Conservation (phyloP, 2,329 filamentous ascomycete species). For the Tolypocladium pustulatum region DNA sequence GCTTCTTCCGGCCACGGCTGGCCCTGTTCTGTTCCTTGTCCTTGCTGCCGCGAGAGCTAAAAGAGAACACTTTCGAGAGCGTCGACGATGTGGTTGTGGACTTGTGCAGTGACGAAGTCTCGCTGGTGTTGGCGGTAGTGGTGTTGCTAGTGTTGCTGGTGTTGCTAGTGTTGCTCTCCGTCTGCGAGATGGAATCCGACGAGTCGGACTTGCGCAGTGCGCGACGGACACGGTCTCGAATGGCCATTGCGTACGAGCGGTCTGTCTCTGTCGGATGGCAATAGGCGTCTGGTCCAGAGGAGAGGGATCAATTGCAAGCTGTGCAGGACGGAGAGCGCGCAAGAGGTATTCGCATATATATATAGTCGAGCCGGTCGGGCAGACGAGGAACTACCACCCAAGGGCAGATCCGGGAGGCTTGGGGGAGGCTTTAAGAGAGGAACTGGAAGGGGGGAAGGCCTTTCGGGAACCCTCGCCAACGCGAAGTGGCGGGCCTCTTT, state of each 20-base stretch:
- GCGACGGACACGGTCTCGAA: conserved; percentile 31
- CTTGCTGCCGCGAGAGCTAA: conserved; percentile 14
- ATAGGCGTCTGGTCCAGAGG: background rate
- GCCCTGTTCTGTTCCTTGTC: conserved; percentile 11
- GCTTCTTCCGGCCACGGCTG: conserved; percentile 13
- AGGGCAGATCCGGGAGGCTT: background rate
- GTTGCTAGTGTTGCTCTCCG: conserved; percentile 18
- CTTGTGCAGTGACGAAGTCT: conserved; percentile 20
- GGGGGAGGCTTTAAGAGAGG: background rate
- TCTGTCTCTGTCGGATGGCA: background rate
- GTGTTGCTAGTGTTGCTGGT: conserved; percentile 17
- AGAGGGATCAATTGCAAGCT: background rate
- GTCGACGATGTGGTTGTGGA: conserved; percentile 14
- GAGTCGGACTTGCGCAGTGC: conserved; percentile 26
- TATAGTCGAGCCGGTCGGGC: background rate
- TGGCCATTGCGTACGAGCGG: conserved; percentile 22
- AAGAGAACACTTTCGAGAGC: conserved; percentile 20
- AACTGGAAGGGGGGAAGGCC: background rate
- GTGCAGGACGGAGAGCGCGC: background rate
- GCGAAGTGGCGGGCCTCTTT: background rate
- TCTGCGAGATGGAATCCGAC: conserved; percentile 20
- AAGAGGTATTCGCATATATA: background rate
- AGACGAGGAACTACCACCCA: background rate
- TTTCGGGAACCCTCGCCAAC: background rate
- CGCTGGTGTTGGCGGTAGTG: conserved; percentile 16